A percentile compares a stretch with the other conserved stretches of the same genome.
Evolutionary conservation across 495 filamentous ascomycete species (phyloP).

Genomic region (Aspergillus sclerotioniger): DNA sequence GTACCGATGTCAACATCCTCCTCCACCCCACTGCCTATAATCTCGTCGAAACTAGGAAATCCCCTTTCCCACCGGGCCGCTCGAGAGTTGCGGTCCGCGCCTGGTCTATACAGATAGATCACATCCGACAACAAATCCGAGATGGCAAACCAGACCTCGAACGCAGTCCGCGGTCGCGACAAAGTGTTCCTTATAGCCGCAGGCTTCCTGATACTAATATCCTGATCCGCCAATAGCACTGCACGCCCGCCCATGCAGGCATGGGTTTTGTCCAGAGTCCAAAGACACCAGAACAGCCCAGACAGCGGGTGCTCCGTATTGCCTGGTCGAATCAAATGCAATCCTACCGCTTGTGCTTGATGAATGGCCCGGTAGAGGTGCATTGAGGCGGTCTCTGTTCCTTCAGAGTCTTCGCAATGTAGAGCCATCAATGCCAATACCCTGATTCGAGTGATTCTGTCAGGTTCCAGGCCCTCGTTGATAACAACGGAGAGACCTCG

Average conservation of each 20-base stretch:
- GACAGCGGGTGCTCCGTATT: slow-evolving; percentile 40
- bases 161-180: slow-evolving; percentile 30
- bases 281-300: slow-evolving; percentile 63
- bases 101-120: slow-evolving; percentile 66
- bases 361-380: slow-evolving; percentile 50
- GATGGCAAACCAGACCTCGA: slow-evolving; percentile 52
- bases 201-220: slow-evolving; percentile 49
- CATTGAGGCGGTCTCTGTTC: slow-evolving; percentile 45
- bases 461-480: slow-evolving; percentile 39
- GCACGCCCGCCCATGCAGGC: slow-evolving; percentile 63
- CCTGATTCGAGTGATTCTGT: slow-evolving; percentile 46
- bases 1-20: slow-evolving; percentile 29
- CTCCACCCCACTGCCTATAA: slow-evolving; percentile 50
- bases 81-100: slow-evolving; percentile 39
- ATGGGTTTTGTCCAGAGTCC: slow-evolving; percentile 65
- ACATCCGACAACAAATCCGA: slow-evolving; percentile 60
- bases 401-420: slow-evolving; percentile 45
- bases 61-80: slow-evolving; percentile 47
- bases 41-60: slow-evolving; percentile 65
- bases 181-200: neutral
- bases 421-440: slow-evolving; percentile 45
- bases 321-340: slow-evolving; percentile 54
- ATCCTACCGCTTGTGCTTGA: slow-evolving; percentile 62
- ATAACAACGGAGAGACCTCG: slow-evolving; percentile 38
- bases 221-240: slow-evolving; percentile 62